Evolutionary conservation across 2,329 filamentous ascomycete genomes (phyloP).

Genomic region (Neofusicoccum parvum): DNA sequence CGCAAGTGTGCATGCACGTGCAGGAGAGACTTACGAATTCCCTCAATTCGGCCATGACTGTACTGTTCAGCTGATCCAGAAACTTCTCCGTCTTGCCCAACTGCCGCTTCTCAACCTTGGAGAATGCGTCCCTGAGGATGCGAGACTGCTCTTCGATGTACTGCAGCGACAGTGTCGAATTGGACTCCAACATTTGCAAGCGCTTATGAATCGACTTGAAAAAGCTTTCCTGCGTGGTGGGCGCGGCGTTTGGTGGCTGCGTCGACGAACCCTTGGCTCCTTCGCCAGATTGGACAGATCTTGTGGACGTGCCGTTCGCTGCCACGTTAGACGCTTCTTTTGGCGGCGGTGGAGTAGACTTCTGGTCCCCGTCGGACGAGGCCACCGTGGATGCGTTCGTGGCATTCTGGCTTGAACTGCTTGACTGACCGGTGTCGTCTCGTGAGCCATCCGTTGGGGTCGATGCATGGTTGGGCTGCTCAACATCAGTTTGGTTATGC

Average conservation of each 20-base stretch:
- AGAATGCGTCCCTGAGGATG: conserved; percentile 83
- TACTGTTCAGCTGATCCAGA: conserved; percentile 81
- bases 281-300: conserved; percentile 15
- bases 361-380: conserved; percentile 1
- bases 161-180: conserved; percentile 87
- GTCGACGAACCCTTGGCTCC: conserved; percentile 5
- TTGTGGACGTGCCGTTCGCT: conserved; percentile 23
- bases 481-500: conserved; percentile 14
- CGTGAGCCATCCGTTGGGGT: conserved; percentile 1
- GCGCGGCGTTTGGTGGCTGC: conserved; percentile 54
- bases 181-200: conserved; percentile 85
- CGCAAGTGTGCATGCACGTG: not conserved
- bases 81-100: conserved; percentile 80
- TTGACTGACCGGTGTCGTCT: not conserved
- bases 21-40: conserved; percentile 51
- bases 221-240: conserved; percentile 94
- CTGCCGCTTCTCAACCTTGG: conserved; percentile 84
- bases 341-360: conserved; percentile 17
- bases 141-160: conserved; percentile 97
- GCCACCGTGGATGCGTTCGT: not conserved
- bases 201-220: conserved; percentile 97
- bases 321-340: conserved; percentile 25
- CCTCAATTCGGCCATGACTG: conserved; percentile 73
- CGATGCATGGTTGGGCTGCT: conserved; percentile 11
- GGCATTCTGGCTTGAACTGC: not conserved